These are phyloP conservation scores for Phytophthora cajani DNA, from an alignment of 352 stramenopile species.

Conservation along the genomic window DNA sequence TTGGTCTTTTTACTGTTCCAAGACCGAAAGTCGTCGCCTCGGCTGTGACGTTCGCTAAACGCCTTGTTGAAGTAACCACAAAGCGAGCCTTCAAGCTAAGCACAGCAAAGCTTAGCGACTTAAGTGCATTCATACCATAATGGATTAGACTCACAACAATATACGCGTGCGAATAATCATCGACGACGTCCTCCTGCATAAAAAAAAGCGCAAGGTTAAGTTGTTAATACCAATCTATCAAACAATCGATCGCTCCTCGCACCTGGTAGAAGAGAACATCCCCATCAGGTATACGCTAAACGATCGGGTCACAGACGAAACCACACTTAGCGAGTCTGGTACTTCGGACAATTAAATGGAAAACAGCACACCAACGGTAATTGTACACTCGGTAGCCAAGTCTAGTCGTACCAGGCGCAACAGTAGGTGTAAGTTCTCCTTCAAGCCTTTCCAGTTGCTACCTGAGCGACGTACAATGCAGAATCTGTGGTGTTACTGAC, in stretches of 20 bases:
- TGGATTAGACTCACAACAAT: slow-evolving; percentile 45
- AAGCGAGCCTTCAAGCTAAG: slow-evolving; percentile 69
- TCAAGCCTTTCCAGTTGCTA: not conserved
- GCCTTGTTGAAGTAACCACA: slow-evolving; percentile 75
- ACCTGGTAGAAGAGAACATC: slow-evolving; percentile 77
- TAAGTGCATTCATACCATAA: not conserved
- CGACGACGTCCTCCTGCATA: slow-evolving; percentile 58
- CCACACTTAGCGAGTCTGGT: not conserved
- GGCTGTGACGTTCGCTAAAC: slow-evolving; percentile 54
- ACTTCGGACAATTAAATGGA: not conserved
- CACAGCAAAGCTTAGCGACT: not conserved
- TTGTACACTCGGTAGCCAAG: slow-evolving; percentile 59
- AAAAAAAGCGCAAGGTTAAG: not conserved
- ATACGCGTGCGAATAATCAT: slow-evolving; percentile 42
- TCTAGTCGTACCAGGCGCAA: slow-evolving; percentile 38
- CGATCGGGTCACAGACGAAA: not conserved
- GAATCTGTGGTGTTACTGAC: slow-evolving; percentile 40
- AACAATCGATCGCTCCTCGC: not conserved
- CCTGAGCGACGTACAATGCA: slow-evolving; percentile 58
- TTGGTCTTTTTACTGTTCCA: slow-evolving; percentile 64
- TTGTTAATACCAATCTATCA: not conserved
- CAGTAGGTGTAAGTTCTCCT: not conserved
- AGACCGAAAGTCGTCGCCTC: slow-evolving; percentile 43
- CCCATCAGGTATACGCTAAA: slow-evolving; percentile 60
- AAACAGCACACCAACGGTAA: slow-evolving; percentile 37